Evolutionary conservation across 2,329 filamentous ascomycete species (phyloP).

Genomic region (Mycosphaerella sp.): DNA sequence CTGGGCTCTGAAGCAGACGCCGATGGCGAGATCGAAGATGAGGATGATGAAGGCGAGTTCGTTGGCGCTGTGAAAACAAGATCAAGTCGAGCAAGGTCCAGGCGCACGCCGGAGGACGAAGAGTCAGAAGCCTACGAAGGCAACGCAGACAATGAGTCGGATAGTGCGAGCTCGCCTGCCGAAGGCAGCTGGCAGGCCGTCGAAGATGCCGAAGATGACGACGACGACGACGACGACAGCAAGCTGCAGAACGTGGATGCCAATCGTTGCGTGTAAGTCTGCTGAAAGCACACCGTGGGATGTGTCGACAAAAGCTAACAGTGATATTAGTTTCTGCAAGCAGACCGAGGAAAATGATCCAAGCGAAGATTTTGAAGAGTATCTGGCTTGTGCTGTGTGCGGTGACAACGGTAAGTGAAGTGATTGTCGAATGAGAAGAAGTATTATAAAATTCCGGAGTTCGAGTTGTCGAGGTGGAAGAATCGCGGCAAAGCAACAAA

Average conservation of each 20-base stretch:
- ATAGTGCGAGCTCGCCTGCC: conserved; percentile 43
- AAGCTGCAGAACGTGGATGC: conserved; percentile 48
- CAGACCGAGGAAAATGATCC: conserved; percentile 78
- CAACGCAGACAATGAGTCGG: conserved; percentile 30
- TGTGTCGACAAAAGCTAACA: conserved; percentile 22
- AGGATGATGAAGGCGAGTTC: conserved; percentile 40
- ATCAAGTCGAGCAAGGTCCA: conserved; percentile 31
- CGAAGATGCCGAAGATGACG: conserved; percentile 48
- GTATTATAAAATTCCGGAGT: conserved; percentile 11
- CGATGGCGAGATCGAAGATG: conserved; percentile 45
- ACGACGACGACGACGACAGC: conserved; percentile 24
- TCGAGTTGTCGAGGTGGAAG: conserved; percentile 20
- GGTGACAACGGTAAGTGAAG: conserved; percentile 73
- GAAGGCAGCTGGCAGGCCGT: conserved; percentile 49
- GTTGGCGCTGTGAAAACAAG: conserved; percentile 35
- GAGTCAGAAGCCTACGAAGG: conserved; percentile 36
- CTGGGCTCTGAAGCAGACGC: conserved; percentile 43
- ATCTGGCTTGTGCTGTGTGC: conserved; percentile 69
- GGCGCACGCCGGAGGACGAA: conserved; percentile 27
- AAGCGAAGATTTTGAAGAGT: conserved; percentile 71
- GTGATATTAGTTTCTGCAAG: conserved; percentile 64
- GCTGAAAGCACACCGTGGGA: neutral
- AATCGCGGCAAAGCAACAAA: conserved; percentile 25
- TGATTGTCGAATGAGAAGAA: conserved; percentile 25
- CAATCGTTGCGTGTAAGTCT: conserved; percentile 59